Evolutionary conservation across 768 basidiomycete genomes (phyloP).

Genomic region (Naganishia onofrii): DNA sequence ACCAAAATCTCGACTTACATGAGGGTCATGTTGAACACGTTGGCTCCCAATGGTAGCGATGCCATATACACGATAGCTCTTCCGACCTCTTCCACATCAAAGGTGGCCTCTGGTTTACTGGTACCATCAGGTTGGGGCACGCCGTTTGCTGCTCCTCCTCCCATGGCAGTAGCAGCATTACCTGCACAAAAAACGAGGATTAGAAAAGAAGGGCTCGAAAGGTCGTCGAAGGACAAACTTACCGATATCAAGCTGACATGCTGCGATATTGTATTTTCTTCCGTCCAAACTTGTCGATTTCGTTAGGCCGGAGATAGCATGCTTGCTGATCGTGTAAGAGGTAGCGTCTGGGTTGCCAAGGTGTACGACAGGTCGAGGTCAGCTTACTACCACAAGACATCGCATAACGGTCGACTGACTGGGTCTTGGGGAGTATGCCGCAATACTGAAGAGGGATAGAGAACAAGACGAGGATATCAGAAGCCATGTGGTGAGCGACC

Average conservation of each 20-base stretch:
- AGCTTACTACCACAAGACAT: not conserved
- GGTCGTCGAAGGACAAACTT: not conserved
- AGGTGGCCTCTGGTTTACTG: constrained; percentile 60
- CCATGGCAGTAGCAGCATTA: constrained; percentile 69
- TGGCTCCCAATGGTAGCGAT: constrained; percentile 65
- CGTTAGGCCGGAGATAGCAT: constrained; percentile 73
- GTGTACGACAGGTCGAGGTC: not conserved
- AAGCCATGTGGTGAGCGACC: too few relatives aligned
- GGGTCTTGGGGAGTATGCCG: constrained; percentile 48
- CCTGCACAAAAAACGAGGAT: not conserved
- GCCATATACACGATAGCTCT: constrained; percentile 70
- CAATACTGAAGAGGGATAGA: constrained; percentile 39
- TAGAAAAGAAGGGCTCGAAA: not conserved
- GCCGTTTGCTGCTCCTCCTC: constrained; percentile 56
- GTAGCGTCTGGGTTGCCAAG: constrained; percentile 44
- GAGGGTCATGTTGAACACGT: constrained; percentile 69
- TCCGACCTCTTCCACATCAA: constrained; percentile 71
- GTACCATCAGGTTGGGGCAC: constrained; percentile 69
- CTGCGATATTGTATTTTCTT: constrained; percentile 67
- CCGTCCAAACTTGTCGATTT: constrained; percentile 76
- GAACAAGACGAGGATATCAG: not conserved
- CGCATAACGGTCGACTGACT: constrained; percentile 35
- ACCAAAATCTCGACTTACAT: constrained; percentile 58
- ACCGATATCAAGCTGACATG: constrained; percentile 82
- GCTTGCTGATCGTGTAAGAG: constrained; percentile 75